Evolutionary conservation across 208 protist species (phyloP), one percentile per base, ranked within the genome.

Genomic region (Trypanosomatidae sp.): DNA sequence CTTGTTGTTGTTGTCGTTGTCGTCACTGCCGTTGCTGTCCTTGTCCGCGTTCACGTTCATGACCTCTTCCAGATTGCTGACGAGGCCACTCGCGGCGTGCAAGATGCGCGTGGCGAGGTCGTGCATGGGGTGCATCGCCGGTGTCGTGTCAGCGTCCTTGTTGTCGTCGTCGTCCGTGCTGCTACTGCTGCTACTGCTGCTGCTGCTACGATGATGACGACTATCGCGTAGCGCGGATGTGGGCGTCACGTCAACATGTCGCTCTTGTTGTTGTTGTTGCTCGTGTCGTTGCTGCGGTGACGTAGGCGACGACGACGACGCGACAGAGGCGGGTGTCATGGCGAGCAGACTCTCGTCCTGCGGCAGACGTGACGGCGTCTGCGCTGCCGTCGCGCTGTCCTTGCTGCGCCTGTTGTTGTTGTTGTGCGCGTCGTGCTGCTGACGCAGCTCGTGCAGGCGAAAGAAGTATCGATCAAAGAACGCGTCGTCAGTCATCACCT

Each of bases 391-490:
- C 26, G 26, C 48, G 6, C 30, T 41, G 27, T 18, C 22, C 2
- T 40, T 42, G 23, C 28, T 10, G 13, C 26, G 26, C 32, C 30
- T 50, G 4, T 13, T 10, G 39, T 4, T 43, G 15, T 11, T 20
- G 13, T 49, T 63, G 22, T 27, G 30, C 26, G 11, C 25, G 4
- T 43, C 43, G 6, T 28, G 24, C 56, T 23, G 13, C 6, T 25
- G 24, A 4, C 80, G 80, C 43, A 85, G 60, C 67, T 86, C 71
- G 16, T 62, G 53, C n/a, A 89, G 73, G 19, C 75, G 75, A 48
- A 89, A 86, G 50, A 86, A 86, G 60, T 89, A 89, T 16, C 75
- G 80, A 27, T 85, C 71, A 53, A 89, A 85, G 39, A 89, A 89
- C n/a, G 55, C 62, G 49, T 86, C 70, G 42, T 80, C 70, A 4